These are phyloP conservation scores for Fraxinus angustifolia DNA, from an alignment of 305 asterid species.

Conservation along the genomic window DNA sequence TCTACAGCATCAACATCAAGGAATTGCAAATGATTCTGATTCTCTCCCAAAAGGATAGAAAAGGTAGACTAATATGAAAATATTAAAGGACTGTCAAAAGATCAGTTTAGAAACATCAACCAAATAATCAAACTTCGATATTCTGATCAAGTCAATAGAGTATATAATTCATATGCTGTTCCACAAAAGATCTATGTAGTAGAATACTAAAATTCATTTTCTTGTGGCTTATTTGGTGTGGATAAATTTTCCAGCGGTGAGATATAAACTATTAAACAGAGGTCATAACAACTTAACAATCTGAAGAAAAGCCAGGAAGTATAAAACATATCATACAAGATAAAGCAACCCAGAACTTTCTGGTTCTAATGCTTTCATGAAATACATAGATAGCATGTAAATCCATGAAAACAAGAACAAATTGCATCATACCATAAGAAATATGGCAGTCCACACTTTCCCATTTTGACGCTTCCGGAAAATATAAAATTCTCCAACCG, in stretches of 20 bases:
- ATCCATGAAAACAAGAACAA: neutral
- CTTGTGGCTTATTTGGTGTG: neutral
- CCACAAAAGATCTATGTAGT: neutral
- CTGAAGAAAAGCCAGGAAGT: neutral
- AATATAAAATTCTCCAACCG: constrained; percentile 41
- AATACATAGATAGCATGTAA: neutral
- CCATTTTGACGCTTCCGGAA: constrained; percentile 47
- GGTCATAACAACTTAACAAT: neutral
- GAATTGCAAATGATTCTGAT: neutral
- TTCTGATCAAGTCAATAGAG: neutral
- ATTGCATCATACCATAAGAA: constrained; percentile 37
- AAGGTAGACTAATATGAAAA: neutral
- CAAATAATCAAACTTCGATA: neutral
- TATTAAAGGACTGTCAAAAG: neutral
- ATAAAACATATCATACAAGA: neutral
- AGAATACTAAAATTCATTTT: neutral
- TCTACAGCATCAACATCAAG: constrained; percentile 22
- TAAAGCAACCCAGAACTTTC: neutral
- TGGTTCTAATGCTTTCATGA: neutral
- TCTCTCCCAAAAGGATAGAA: neutral
- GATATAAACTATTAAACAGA: neutral
- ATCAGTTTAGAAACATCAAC: neutral
- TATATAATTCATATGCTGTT: neutral
- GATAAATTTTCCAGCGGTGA: neutral
- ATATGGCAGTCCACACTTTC: constrained; percentile 53